Evolutionary conservation across 805 yeast genomes (phyloP).

Genomic region (Wickerhamiella qilinensis): DNA sequence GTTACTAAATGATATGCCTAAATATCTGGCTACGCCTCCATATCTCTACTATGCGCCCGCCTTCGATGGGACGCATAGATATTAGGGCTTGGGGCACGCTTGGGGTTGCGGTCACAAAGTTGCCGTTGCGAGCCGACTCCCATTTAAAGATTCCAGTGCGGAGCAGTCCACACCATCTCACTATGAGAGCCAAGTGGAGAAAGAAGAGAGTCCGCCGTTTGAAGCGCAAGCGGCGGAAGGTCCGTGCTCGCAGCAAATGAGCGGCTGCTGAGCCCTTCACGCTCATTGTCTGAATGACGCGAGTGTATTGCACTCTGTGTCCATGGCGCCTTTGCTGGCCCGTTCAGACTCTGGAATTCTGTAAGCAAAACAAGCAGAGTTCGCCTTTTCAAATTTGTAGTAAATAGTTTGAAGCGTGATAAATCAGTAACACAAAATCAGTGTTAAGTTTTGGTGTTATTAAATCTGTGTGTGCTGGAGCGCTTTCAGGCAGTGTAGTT

Average conservation of each 20-base stretch:
- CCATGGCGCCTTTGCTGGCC: not conserved
- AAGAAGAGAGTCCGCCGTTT: conserved; percentile 99
- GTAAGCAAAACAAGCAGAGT: not conserved
- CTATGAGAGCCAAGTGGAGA: conserved; percentile 79
- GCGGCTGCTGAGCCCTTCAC: conserved; percentile 6
- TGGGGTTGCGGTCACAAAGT: too few species aligned
- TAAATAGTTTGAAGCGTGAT: not conserved
- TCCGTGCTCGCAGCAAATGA: conserved; percentile 85
- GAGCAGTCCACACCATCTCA: conserved; percentile 7
- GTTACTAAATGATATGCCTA: too few species aligned
- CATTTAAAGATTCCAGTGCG: too few species aligned
- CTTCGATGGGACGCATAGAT: too few species aligned
- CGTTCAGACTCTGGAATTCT: not conserved
- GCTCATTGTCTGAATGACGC: not conserved
- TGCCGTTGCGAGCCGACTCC: too few species aligned
- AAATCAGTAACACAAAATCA: too few species aligned
- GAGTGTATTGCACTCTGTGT: not conserved
- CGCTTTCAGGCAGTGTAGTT: too few species aligned
- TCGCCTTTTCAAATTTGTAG: not conserved
- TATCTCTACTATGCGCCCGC: too few species aligned
- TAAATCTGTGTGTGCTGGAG: too few species aligned
- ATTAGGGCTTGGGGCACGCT: too few species aligned
- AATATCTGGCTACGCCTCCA: too few species aligned
- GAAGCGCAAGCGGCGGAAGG: conserved; percentile 99
- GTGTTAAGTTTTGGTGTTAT: too few species aligned